Evolutionary conservation across 306 rosid genomes (phyloP), one percentile per base, ranked within the genome.

Genomic region (Abrus precatorius): DNA sequence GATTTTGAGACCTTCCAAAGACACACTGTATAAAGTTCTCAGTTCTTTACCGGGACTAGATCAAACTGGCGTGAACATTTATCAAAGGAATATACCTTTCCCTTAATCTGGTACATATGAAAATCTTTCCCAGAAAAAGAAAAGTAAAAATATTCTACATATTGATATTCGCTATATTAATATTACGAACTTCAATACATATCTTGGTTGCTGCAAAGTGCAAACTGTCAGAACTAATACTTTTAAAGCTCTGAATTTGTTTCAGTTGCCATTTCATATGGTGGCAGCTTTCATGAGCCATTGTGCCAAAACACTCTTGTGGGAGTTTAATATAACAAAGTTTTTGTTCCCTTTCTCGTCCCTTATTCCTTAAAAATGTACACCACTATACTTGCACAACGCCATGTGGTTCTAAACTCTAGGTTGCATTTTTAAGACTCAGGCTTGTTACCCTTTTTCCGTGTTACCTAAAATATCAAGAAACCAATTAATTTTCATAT

Each of bases 171-270:
- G 64, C 49, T 20, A 44, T 75, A 44, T 75, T 53, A 54, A 20
- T 20, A 20, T 20, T 52, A 54, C 66, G 55, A 72, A 65, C 20
- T 72, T 44, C 52, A 40, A 59, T 44, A 43, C 9, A 30, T 28
- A n/a, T 32, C 32, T 63, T 57, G 13, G 71, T 48, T 75, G 71
- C 70, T 49, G 66, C 52, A 48, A 11, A 75, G 63, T 49, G 66
- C 52, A 48, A 11, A 75, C 76, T 67, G 85, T 33, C 81, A 47
- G 45, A 50, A 75, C 34, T 54, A 48, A 5, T 74, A 50, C 38
- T 67, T 82, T 43, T 56, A 9, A 77, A 64, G 79, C 76, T 71
- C 83, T 71, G 79, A 63, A 54, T 78, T 65, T 78, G 64, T 72
- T 57, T 47, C 47, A 65, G 80, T 72, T 71, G 64, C 76, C 55